Evolutionary conservation across 768 basidiomycete species (phyloP), one percentile per base, ranked within the genome.

Genomic region (Leccinellum luteum): DNA sequence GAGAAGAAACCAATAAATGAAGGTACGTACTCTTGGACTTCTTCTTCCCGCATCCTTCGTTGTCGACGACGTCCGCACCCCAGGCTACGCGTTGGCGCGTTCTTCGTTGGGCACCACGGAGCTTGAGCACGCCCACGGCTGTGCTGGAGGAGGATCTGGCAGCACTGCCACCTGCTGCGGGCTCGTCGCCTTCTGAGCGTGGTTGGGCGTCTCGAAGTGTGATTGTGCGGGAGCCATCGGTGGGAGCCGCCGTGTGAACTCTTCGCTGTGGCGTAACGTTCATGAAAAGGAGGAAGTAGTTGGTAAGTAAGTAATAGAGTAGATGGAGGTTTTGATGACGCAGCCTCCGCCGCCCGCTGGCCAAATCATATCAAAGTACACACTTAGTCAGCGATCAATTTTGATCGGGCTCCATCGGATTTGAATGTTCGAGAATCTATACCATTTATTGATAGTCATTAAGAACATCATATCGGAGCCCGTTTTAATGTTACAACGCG

Each of bases 21-120:
- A 10, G 38, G 38, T 7, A 41, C 89, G 60, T 63, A 96, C 95
- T 94, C 76, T 98, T 98, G 28, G 92, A 93, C 61, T 89, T 92
- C 74, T 97, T 96, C 79, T 82, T 86, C 7, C 92, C 92, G 58
- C 86, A 81, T 0, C 87, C 86, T 66, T 98, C 95, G 66, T 98
- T 97, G 70, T 98, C 95, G 3, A 96, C 81, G 4, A 92, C 90
- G 54, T 85, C 88, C 17, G 92, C 89, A 21, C 75, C 81, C 95
- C 95, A 97, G 1, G 81, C 85, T 0, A 98, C 95, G 25, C 81
- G 76, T 41, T 80, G 84, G 30, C 74, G 73, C 27, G 74, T 74
- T 30, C 76, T 62, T 1, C 69, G 74, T 35, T 80, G 76, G 10
- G 70, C 80, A 19, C 83, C 89, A 17, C 86, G 79, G 30, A 93